Base-by-base conservation (phyloP, 176 grass and related monocot genomes). In the Zoysia japonica region DNA sequence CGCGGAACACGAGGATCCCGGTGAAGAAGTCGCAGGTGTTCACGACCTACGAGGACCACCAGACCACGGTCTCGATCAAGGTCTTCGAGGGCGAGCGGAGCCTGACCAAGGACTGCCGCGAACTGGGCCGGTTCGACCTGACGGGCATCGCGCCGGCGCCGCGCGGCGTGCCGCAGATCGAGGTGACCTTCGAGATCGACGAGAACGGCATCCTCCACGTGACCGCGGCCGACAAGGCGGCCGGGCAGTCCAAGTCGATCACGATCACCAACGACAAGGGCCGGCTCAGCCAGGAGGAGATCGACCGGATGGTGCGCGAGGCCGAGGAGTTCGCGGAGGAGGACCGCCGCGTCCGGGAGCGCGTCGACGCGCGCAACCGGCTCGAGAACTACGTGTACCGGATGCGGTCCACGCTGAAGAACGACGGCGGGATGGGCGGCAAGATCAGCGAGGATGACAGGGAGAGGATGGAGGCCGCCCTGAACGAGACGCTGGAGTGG, bases 91-190 rank as follows among this genome's bases (percentile, higher is more conserved):
- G 73, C 41, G 92, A 89, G 78, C 84, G 92, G 77, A 91, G 81
- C 74, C 81, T 94, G 17, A 91, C 84, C 11, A 94, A 83, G 84
- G 89, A 94, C 80, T 89, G 87, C 87, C 86, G 89, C 20, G 77
- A 91, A 70, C 86, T 89, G 13, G 89, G 92, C 2, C 90, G 88
- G 65, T 91, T 94, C 67, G 81, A 94, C 81, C 84, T 94, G n/a
- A 77, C 84, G 47, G 89, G 86, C 44, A 91, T 94, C 67, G 73
- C 84, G 49, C 87, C 87, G n/a, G 83, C 84, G 64, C 89, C 89
- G 6, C 88, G 76, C 17, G 68, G 83, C 19, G 68, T 79, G 60
- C 83, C 75, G 47, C 76, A 85, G 61, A 79, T 85, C 59, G 46
- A 85, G 67, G 59, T 85, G 6, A 73, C 75, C 2, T 85, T 85